Conservation (phyloP, 345 rosid species). For the Abelmoschus esculentus region DNA sequence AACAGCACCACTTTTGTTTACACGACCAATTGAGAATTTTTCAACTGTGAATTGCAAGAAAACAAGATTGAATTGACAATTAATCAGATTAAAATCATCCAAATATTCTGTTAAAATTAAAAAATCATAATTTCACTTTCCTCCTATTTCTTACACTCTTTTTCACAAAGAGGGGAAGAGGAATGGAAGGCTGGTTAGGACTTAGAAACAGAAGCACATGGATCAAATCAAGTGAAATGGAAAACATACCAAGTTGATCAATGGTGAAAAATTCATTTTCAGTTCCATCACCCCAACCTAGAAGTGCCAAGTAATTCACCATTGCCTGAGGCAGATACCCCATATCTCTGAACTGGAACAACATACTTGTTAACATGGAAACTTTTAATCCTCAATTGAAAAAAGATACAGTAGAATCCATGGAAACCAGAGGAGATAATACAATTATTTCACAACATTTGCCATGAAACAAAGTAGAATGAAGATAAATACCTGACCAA, state of each 20-base stretch:
- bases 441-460: neutral
- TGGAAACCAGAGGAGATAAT: slow-evolving; percentile 5
- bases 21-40: slow-evolving; percentile 71
- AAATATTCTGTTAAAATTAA: slow-evolving; percentile 7
- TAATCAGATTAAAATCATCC: slow-evolving; percentile 5
- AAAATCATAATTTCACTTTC: neutral
- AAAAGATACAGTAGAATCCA: neutral
- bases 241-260: slow-evolving; percentile 62
- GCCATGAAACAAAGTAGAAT: slow-evolving; percentile 4
- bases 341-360: slow-evolving; percentile 78
- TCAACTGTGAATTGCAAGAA: slow-evolving; percentile 50
- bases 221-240: neutral
- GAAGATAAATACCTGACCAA: slow-evolving; percentile 56
- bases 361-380: slow-evolving; percentile 1
- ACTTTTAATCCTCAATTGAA: slow-evolving; percentile 2
- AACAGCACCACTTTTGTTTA: slow-evolving; percentile 82
- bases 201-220: neutral
- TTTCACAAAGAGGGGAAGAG: neutral
- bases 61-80: slow-evolving; percentile 18
- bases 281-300: slow-evolving; percentile 99
- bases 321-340: slow-evolving; percentile 88
- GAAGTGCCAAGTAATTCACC: slow-evolving; percentile 88
- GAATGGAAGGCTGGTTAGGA: neutral
- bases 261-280: slow-evolving; percentile 91
- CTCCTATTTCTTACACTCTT: neutral